Base-by-base conservation (phyloP, 768 basidiomycete genomes). In the Nidula microcarpa region DNA sequence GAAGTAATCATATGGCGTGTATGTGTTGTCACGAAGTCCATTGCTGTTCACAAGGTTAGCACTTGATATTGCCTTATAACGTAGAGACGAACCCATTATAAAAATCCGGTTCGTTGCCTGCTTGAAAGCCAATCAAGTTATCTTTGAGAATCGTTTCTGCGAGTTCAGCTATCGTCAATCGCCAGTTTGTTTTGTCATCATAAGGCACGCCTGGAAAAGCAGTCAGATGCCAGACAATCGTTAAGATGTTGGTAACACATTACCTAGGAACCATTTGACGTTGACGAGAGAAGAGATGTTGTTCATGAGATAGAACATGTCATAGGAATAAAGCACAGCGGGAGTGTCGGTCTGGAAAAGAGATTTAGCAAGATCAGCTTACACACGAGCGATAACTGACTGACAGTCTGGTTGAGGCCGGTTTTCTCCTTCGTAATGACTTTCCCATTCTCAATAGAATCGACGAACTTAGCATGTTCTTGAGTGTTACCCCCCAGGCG, bases 401-500 rank as follows among this genome's bases (percentile, higher is more conserved):
- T n/a, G 13, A 46, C 44, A n/a, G 44, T 46, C 23, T 46, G 44
- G 11, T n/a, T 58, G 3, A 61, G 55, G 4, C 60, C 60, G 8
- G 58, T 53, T 0, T 62, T 53, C 51, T 74, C 71, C 64, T 89
- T 90, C 46, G 78, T 70, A 23, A 88, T 67, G 18, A 77, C 76
- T 8, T 68, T 67, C 32, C 73, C 74, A 54, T 82, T 75, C 0
- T 77, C 63, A 6, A 84, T 77, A 35, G 68, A 74, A 45, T 71
- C 69, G 7, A 82, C 82, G 55, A 82, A 65, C 4, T 68, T 62
- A 7, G 83, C 85, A 2, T 73, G 78, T 52, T 94, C 91, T 62
- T 92, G 91, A 0, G 86, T 85, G 67, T 92, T 92, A 45, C 90
- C 90, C 23, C 91, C 90, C 1, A 92, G 73, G 49, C 90, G 81